A percentile compares a stretch with the other conserved stretches of the same genome.
Conservation (phyloP, 2,329 filamentous ascomycete species). For the Davidsoniella neocaledoniae region DNA sequence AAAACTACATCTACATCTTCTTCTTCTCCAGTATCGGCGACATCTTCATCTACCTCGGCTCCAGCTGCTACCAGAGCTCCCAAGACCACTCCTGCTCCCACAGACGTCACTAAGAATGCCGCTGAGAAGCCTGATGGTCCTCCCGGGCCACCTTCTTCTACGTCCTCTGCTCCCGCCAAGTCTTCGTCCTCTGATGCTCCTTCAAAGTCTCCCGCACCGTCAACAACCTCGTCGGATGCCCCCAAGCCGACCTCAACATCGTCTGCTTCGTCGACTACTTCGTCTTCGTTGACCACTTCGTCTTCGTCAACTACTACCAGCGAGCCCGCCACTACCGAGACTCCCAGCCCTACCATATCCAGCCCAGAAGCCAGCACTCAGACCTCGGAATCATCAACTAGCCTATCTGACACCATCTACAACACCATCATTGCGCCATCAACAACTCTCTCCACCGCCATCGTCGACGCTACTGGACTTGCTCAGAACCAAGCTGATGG, state of each 20-base stretch:
- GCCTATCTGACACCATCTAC: conserved; percentile 6
- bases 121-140: conserved; percentile 1
- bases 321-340: not conserved
- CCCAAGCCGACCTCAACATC: not conserved
- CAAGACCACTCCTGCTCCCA: not conserved
- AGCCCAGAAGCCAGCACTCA: not conserved
- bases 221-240: not conserved
- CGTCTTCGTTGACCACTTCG: not conserved
- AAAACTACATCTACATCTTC: not conserved
- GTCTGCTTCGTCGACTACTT: not conserved
- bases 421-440: conserved; percentile 7
- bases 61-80: not conserved
- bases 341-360: not conserved
- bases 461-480: not conserved
- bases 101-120: conserved; percentile 4
- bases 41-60: not conserved
- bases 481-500: not conserved
- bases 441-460: conserved; percentile 3
- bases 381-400: not conserved
- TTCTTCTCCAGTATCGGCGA: not conserved
- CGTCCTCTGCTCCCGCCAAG: not conserved
- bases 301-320: not conserved
- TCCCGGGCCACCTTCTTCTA: not conserved
- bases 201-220: not conserved
- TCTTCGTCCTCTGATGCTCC: not conserved